Evolutionary conservation across 2,329 filamentous ascomycete genomes (phyloP), one percentile per base, ranked within the genome.

Genomic region (Ophiostoma australiae): DNA sequence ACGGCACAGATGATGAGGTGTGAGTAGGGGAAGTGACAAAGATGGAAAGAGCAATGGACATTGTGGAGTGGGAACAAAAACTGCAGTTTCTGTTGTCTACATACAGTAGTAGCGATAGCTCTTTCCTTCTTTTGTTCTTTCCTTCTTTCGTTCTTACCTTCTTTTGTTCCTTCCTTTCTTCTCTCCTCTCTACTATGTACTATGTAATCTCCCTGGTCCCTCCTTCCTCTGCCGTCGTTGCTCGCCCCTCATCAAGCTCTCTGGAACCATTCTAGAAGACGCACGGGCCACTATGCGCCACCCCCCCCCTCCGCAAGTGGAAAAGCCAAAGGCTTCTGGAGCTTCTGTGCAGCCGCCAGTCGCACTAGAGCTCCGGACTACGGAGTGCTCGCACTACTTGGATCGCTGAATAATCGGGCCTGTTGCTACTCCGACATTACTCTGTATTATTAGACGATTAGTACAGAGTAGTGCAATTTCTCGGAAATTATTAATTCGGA

Each of bases 201-300:
- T n/a, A n/a, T n/a, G n/a, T n/a, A 15, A 41, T 41, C 39, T 11
- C 39, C 39, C 39, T 13, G 15, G 15, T 41, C 11, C 15, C 39
- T 41, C 39, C 23, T 52, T 55, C 13, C 44, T 37, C 37, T 39
- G n/a, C 33, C 10, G 27, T 37, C 52, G 31, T 58, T 37, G 70
- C 69, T 71, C 73, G 72, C 70, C 76, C 33, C 41, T 39, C 67
- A 48, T 44, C 23, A 58, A 35, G 41, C 67, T 69, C 52, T 58
- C 72, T 73, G 72, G 74, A 75, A 75, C 61, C 44, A 55, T 76
- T 76, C 75, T 75, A 75, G 75, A 76, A 76, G 74, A 72, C 66
- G 75, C 75, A 76, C 75, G 71, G 74, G 44, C 71, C 74, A 73
- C 69, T 10, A 66, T 73, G 73, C 70, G 72, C 52, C 72, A 70